These are phyloP conservation scores for Chlamydomonas applanata DNA, from an alignment of 139 green algal species.

Conservation along the genomic window DNA sequence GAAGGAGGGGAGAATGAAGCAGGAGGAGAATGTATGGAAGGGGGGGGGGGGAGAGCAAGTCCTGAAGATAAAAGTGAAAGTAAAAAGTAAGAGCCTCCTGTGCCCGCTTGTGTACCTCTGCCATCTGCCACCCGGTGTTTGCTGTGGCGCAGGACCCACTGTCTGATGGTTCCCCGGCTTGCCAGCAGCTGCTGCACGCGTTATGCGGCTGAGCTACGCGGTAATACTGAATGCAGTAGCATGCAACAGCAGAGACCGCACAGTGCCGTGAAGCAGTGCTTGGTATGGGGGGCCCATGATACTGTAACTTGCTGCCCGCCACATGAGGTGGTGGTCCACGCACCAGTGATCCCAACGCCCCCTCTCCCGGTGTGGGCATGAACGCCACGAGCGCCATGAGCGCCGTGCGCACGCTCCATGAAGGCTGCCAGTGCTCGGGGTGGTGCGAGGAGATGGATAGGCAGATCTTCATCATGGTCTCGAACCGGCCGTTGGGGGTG, in stretches of 20 bases:
- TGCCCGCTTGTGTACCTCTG: too few species aligned
- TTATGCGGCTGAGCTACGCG: not conserved
- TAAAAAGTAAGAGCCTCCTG: too few species aligned
- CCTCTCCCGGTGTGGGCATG: slow-evolving; percentile 87
- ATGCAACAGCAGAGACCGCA: not conserved
- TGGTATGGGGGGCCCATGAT: not conserved
- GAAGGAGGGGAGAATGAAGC: too few species aligned
- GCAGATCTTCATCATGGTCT: slow-evolving; percentile 87
- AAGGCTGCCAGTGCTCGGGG: slow-evolving; percentile 98
- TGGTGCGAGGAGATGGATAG: slow-evolving; percentile 95
- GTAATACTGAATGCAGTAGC: not conserved
- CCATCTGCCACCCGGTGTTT: too few species aligned
- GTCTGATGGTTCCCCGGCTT: too few species aligned
- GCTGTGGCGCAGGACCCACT: too few species aligned
- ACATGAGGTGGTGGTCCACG: not conserved
- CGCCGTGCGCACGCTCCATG: slow-evolving; percentile 92
- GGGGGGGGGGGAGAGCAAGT: too few species aligned
- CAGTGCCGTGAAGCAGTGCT: not conserved
- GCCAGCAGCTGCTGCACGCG: not conserved
- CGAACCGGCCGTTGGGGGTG: slow-evolving; percentile 90
- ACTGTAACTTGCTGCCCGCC: too few species aligned
- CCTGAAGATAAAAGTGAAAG: too few species aligned
- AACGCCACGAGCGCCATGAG: slow-evolving; percentile 93
- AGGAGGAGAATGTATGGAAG: too few species aligned
- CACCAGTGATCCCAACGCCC: slow-evolving; percentile 87